Evolutionary conservation across 179 eudicot genomes (phyloP).

Genomic region (Pouteria campechiana): DNA sequence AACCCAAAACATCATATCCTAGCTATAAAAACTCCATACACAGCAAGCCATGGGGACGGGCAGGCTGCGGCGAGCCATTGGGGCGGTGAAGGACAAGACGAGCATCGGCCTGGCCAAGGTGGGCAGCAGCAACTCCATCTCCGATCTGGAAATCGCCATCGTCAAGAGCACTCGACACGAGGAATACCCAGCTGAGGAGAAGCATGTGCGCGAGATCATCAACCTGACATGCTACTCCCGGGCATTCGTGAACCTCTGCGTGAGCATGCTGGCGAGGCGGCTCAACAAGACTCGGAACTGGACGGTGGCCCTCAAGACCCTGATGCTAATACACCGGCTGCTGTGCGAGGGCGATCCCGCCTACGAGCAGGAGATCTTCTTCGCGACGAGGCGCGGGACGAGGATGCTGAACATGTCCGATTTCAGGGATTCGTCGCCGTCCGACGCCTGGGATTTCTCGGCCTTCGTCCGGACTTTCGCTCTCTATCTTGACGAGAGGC

Average conservation of each 20-base stretch:
- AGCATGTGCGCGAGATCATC: constrained; percentile 46
- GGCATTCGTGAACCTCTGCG: constrained; percentile 32
- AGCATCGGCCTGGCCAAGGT: constrained; percentile 78
- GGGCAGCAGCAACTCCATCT: constrained; percentile 32
- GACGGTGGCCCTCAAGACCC: constrained; percentile 73
- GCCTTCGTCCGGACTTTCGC: constrained; percentile 67
- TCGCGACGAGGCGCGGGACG: constrained; percentile 70
- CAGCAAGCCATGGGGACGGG: constrained; percentile 36
- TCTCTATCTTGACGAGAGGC: constrained; percentile 53
- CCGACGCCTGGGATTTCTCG: constrained; percentile 62
- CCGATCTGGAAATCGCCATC: constrained; percentile 81
- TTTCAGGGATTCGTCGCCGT: constrained; percentile 44
- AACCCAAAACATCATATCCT: too few relatives aligned
- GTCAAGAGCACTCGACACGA: constrained; percentile 83
- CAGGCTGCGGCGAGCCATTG: constrained; percentile 69
- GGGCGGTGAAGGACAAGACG: constrained; percentile 83
- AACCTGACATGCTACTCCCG: constrained; percentile 58
- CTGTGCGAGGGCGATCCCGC: constrained; percentile 61
- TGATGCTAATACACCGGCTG: constrained; percentile 56
- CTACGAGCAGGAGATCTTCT: constrained; percentile 64
- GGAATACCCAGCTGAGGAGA: constrained; percentile 60
- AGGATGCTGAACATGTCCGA: constrained; percentile 72
- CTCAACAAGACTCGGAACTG: constrained; percentile 67
- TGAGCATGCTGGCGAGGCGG: constrained; percentile 44
- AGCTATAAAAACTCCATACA: too few relatives aligned